Evolutionary conservation across 2,329 filamentous ascomycete species (phyloP), one percentile per base, ranked within the genome.

Genomic region (Calonectria pteridis): DNA sequence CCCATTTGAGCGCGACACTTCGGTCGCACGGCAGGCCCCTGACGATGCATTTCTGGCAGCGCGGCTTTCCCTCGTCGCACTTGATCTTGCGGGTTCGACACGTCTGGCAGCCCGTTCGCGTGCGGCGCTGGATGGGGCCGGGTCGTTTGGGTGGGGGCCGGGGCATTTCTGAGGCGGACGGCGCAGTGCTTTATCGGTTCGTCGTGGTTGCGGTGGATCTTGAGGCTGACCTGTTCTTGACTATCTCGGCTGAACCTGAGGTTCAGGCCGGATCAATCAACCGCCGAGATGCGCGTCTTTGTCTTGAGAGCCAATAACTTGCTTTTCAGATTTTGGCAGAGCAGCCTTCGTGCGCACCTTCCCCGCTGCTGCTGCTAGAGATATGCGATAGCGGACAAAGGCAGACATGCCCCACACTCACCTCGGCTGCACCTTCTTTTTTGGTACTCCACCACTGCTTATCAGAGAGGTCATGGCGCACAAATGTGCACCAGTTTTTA

Each of bases 1-100:
- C 81, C 81, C 81, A 83, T 72, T 83, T 83, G 62, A 79, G 66
- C n/a, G 43, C 29, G 20, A 59, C 28, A 29, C 31, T 46, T n/a
- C 66, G 66, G 28, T 68, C 51, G 29, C 66, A 68, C 20, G 10
- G 18, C 6, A 68, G 6, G 6, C 40, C 53, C 2, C 53, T 43
- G 9, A 20, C 33, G 28, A 26, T n/a, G 28, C 66, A 68, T 13
- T 37, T 59, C 10, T 31, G 35, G 29, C 66, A 68, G 35, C 20
- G 26, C 14, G 66, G 66, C 66, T n/a, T 46, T 23, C 49, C 35
- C 29, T 68, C 66, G 23, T 68, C 66, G 13, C 66, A 68, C 29
- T 68, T 68, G 66, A 68, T 43, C 53, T 68, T 68, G 40, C 66
- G 66, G 28, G 51, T 4, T 20, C 66, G 35, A 40, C 66, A 68